A percentile compares a stretch with the other conserved stretches of the same genome.
phyloP scores from a whole-genome alignment of 495 filamentous ascomycete genomes.

The Tuber calosporum region DNA sequence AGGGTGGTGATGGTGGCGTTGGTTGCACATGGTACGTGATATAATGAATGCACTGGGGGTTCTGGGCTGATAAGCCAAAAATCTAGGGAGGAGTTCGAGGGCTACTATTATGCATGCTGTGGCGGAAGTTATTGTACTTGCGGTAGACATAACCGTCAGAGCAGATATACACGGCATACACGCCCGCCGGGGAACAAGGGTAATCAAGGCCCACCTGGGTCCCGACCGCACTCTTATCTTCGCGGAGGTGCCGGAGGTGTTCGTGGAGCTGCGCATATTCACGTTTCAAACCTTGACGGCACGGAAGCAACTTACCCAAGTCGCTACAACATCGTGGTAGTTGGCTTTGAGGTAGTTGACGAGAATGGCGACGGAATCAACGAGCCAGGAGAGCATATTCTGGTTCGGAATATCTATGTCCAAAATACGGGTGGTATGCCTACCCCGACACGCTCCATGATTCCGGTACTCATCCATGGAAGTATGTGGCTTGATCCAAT shows the following conservation, averaged over 20 bases:
- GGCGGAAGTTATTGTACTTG: slow-evolving; percentile 27
- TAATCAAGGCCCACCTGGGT: slow-evolving; percentile 34
- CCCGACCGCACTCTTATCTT: slow-evolving; percentile 24
- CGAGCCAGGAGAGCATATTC: slow-evolving; percentile 47
- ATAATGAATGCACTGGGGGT: no score
- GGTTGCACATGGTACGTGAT: slow-evolving; percentile 20
- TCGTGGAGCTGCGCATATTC: slow-evolving; percentile 40
- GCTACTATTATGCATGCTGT: slow-evolving; percentile 29
- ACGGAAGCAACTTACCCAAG: slow-evolving; percentile 41
- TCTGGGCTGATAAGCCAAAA: not conserved
- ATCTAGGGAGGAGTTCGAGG: slow-evolving; percentile 23
- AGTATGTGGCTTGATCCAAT: slow-evolving; percentile 30
- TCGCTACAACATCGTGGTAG: slow-evolving; percentile 43
- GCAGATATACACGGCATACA: slow-evolving; percentile 18
- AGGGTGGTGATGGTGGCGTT: slow-evolving; percentile 18
- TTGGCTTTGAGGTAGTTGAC: slow-evolving; percentile 45
- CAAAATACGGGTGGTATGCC: slow-evolving; percentile 43
- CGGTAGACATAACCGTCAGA: slow-evolving; percentile 14
- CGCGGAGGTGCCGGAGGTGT: slow-evolving; percentile 34
- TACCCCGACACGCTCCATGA: slow-evolving; percentile 18
- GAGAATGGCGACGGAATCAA: slow-evolving; percentile 48
- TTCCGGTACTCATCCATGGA: slow-evolving; percentile 23
- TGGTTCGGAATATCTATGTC: slow-evolving; percentile 45
- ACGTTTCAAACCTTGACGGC: slow-evolving; percentile 40
- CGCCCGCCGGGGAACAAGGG: slow-evolving; percentile 30